A percentile compares a stretch with the other conserved stretches of the same genome.
Conservation (phyloP, 345 rosid genomes). For the Citrus reticulata region DNA sequence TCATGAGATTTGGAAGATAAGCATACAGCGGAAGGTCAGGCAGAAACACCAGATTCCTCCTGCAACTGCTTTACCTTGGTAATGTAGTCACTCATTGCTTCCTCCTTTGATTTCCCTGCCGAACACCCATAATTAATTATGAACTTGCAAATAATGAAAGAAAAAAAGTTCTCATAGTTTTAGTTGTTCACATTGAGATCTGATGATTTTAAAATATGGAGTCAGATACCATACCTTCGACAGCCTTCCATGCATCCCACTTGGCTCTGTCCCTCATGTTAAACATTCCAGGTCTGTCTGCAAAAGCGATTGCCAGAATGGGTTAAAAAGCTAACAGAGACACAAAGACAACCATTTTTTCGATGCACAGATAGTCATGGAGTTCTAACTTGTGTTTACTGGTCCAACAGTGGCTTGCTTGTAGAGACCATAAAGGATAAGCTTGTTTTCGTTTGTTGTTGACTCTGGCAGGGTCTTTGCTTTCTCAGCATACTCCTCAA, state of each 20-base stretch:
- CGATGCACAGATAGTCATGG: too few relatives aligned
- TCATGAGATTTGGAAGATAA: neutral
- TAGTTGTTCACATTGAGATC: neutral
- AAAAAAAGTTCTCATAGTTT: neutral
- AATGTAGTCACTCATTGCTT: slow-evolving; percentile 73
- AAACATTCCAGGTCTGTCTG: slow-evolving; percentile 94
- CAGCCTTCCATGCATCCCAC: slow-evolving; percentile 99
- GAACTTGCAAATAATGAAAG: neutral
- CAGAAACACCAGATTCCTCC: slow-evolving; percentile 44
- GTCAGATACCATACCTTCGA: slow-evolving; percentile 51
- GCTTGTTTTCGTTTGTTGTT: slow-evolving; percentile 63
- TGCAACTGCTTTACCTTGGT: slow-evolving; percentile 72
- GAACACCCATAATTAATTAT: neutral
- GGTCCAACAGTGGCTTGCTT: slow-evolving; percentile 83
- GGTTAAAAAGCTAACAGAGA: neutral
- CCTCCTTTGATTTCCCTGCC: slow-evolving; percentile 63
- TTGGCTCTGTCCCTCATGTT: slow-evolving; percentile 75
- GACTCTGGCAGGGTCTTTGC: slow-evolving; percentile 53
- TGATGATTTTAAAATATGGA: neutral
- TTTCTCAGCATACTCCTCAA: slow-evolving; percentile 64
- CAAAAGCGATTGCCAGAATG: neutral
- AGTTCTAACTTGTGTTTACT: slow-evolving; percentile 61
- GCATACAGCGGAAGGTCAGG: slow-evolving; percentile 16
- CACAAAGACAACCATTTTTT: neutral
- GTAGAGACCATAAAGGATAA: slow-evolving; percentile 76